Evolutionary conservation across 2,329 filamentous ascomycete species (phyloP).

Genomic region (Penicillium crustosum): DNA sequence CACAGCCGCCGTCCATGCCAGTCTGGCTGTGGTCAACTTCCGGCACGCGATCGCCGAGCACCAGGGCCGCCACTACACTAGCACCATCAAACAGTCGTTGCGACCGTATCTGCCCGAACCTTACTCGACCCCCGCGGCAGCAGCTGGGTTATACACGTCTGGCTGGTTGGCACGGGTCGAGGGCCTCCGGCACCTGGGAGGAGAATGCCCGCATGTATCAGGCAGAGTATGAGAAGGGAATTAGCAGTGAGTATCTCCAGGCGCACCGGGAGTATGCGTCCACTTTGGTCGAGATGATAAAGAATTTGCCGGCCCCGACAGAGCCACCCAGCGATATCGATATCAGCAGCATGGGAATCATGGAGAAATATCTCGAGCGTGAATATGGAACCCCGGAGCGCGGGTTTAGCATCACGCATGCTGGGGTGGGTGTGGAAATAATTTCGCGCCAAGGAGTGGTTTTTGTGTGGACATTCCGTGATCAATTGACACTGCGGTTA

Average conservation of each 20-base stretch:
- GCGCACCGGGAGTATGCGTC: slow-evolving; percentile 32
- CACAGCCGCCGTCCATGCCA: slow-evolving; percentile 33
- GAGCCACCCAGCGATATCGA: slow-evolving; percentile 33
- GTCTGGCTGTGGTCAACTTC: slow-evolving; percentile 32
- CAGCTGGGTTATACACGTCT: slow-evolving; percentile 14
- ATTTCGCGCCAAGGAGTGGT: slow-evolving; percentile 29
- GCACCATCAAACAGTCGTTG: slow-evolving; percentile 31
- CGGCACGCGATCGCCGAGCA: slow-evolving; percentile 19
- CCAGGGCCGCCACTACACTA: slow-evolving; percentile 29
- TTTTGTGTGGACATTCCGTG: slow-evolving; percentile 37
- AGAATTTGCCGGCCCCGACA: slow-evolving; percentile 19
- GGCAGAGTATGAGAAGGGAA: slow-evolving; percentile 21
- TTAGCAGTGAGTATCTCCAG: slow-evolving; percentile 24
- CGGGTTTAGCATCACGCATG: slow-evolving; percentile 26
- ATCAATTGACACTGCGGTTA: slow-evolving; percentile 32
- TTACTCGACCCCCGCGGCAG: slow-evolving; percentile 26
- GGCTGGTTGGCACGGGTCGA: slow-evolving; percentile 18
- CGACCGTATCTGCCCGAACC: slow-evolving; percentile 30
- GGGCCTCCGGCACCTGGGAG: slow-evolving; percentile 9
- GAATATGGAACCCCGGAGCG: slow-evolving; percentile 23
- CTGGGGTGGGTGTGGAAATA: slow-evolving; percentile 35
- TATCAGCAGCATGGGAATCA: slow-evolving; percentile 20
- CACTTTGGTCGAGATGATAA: slow-evolving; percentile 21
- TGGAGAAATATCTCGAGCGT: slow-evolving; percentile 19
- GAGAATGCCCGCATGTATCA: slow-evolving; percentile 20